Percentiles rank a stretch among this genome's conserved stretches.
phyloP scores from a whole-genome alignment of 768 basidiomycete species.

The Hortiboletus flavorubellus region DNA sequence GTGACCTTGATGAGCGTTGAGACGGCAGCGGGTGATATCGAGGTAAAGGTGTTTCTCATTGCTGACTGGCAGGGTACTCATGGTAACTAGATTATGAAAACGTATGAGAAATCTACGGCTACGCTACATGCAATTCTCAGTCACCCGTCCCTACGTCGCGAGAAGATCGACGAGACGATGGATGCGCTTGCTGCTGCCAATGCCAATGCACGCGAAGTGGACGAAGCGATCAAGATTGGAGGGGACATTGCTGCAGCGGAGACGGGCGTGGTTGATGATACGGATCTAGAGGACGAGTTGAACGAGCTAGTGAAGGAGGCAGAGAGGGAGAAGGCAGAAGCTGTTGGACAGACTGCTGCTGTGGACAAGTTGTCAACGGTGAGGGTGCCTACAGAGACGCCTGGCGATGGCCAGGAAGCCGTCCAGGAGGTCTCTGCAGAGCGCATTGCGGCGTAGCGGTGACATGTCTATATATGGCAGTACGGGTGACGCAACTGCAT shows the following conservation, averaged over 20 bases:
- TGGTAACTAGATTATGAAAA: constrained; percentile 67
- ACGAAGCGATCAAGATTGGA: constrained; percentile 69
- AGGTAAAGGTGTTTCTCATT: constrained; percentile 46
- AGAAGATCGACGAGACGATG: constrained; percentile 80
- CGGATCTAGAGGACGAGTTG: constrained; percentile 65
- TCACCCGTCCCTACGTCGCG: constrained; percentile 77
- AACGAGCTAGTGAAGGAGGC: constrained; percentile 48
- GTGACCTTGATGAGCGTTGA: constrained; percentile 80
- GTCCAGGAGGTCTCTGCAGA: background rate
- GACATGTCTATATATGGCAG: constrained; percentile 8
- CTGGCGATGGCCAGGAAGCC: background rate
- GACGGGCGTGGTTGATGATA: constrained; percentile 48
- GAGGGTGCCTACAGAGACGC: constrained; percentile 17
- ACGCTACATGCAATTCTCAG: constrained; percentile 75
- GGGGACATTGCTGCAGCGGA: constrained; percentile 55
- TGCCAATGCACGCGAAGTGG: constrained; percentile 77
- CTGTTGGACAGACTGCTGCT: constrained; percentile 22
- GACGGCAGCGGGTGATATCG: constrained; percentile 83
- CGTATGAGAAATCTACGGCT: constrained; percentile 78
- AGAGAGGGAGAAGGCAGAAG: constrained; percentile 38
- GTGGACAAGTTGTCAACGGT: constrained; percentile 20
- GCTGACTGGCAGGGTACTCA: background rate
- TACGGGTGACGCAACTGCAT: constrained; percentile 13
- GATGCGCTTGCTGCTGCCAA: constrained; percentile 83
- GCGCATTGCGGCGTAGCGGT: constrained; percentile 10